These are phyloP conservation scores for Xylariaceae sp. DNA, from an alignment of 2,329 filamentous ascomycete genomes.

Conservation along the genomic window DNA sequence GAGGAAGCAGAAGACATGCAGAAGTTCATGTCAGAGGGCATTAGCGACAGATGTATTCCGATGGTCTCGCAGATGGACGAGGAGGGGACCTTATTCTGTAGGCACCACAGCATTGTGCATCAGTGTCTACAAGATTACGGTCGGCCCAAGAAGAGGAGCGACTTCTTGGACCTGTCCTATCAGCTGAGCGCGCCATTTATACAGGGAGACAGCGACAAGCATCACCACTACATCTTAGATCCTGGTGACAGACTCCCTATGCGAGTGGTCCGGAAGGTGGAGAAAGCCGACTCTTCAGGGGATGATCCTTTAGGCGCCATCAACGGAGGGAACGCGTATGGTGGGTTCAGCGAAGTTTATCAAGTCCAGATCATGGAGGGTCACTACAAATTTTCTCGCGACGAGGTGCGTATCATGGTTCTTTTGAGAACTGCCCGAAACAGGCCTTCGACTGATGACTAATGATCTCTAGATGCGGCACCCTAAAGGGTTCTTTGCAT, in stretches of 20 bases:
- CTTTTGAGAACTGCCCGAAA: too few relatives aligned
- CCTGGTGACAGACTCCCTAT: slow-evolving; percentile 11
- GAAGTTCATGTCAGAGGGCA: too few relatives aligned
- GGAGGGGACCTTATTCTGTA: too few relatives aligned
- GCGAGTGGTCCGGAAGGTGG: not conserved
- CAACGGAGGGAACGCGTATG: not conserved
- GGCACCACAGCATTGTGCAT: too few relatives aligned
- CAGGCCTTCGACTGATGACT: too few relatives aligned
- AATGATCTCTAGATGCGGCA: slow-evolving; percentile 7
- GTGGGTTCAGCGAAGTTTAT: slow-evolving; percentile 12
- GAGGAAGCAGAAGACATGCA: too few relatives aligned
- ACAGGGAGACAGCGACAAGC: not conserved
- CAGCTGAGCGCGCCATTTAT: too few relatives aligned
- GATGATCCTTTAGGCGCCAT: not conserved
- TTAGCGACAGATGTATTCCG: too few relatives aligned
- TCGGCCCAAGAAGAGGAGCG: too few relatives aligned
- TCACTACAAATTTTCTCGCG: slow-evolving; percentile 4
- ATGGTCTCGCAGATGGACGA: too few relatives aligned
- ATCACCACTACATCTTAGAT: slow-evolving; percentile 10
- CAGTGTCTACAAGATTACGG: too few relatives aligned
- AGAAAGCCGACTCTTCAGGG: not conserved
- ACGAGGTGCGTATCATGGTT: not conserved
- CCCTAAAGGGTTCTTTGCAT: slow-evolving; percentile 6
- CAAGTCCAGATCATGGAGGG: slow-evolving; percentile 8
- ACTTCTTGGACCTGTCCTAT: too few relatives aligned